A percentile compares a stretch with the other conserved stretches of the same genome.
Conservation (phyloP, 2,329 filamentous ascomycete genomes). For the Penicillium sp. region DNA sequence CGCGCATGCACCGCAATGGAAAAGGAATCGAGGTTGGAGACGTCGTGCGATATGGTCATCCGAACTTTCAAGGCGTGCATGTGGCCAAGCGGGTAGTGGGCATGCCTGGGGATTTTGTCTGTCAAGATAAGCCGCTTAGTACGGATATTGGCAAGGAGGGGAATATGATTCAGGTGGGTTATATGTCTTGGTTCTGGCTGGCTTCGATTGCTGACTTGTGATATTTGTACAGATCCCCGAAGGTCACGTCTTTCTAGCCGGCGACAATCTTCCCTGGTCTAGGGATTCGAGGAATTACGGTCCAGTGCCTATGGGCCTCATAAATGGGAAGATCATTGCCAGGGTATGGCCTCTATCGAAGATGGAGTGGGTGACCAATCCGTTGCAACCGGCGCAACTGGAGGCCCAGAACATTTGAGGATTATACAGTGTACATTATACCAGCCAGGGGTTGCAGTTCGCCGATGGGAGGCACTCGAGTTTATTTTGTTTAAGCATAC, state of each 20-base stretch:
- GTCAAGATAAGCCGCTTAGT: conserved; percentile 42
- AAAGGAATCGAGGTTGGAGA: conserved; percentile 73
- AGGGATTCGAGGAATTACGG: conserved; percentile 85
- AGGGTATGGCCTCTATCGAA: conserved; percentile 38
- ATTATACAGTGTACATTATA: conserved; percentile 1
- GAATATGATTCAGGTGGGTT: conserved; percentile 52
- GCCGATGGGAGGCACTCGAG: background rate
- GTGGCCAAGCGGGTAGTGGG: conserved; percentile 79
- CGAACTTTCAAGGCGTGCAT: conserved; percentile 58
- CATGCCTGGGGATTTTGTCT: conserved; percentile 61
- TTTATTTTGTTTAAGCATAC: conserved; percentile 16
- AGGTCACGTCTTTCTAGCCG: conserved; percentile 87
- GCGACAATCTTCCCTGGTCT: conserved; percentile 82
- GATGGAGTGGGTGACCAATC: conserved; percentile 39
- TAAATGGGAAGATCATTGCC: conserved; percentile 77
- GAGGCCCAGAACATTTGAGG: conserved; percentile 7
- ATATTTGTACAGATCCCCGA: conserved; percentile 65
- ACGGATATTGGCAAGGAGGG: conserved; percentile 29
- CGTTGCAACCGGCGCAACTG: conserved; percentile 34
- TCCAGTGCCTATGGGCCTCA: conserved; percentile 77
- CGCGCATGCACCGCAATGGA: conserved; percentile 66
- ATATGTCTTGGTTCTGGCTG: background rate
- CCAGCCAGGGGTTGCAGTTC: background rate
- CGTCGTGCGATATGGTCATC: conserved; percentile 74
- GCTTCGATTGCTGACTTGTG: conserved; percentile 2